phyloP scores from a whole-genome alignment of 73 alveolate species.

The Blepharisma japonicum region DNA sequence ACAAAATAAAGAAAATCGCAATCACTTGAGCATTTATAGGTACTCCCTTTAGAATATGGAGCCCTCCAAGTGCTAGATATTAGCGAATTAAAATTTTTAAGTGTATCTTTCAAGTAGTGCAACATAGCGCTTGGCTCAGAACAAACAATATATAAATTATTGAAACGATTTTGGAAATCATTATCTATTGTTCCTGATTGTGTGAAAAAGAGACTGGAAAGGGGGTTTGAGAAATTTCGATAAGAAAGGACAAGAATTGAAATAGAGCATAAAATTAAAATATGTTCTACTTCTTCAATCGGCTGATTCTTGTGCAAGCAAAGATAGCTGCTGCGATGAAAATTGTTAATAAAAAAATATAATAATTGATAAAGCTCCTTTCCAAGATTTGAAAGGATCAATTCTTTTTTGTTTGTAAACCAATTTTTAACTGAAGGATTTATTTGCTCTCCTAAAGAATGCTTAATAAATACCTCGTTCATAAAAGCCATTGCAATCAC shows the following conservation, averaged over 20 bases:
- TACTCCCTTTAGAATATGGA: constrained; percentile 4
- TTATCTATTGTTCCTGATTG: background rate
- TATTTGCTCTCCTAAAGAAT: background rate
- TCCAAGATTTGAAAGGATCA: background rate
- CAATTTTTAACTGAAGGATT: background rate
- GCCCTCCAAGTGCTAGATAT: background rate
- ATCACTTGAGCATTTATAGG: constrained; percentile 21
- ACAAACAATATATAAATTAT: background rate
- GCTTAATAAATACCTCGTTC: background rate
- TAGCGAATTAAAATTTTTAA: background rate
- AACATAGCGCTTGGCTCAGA: background rate
- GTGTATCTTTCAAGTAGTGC: background rate
- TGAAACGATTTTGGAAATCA: background rate
- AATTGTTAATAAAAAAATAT: background rate
- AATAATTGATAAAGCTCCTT: background rate
- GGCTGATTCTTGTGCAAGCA: background rate
- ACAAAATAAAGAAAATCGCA: constrained; percentile 28
- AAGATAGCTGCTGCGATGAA: background rate
- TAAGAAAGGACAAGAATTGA: background rate
- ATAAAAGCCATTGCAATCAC: constrained; percentile 8
- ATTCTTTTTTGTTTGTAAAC: background rate
- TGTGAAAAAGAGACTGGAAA: background rate
- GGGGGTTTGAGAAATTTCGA: background rate
- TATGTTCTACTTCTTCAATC: background rate
- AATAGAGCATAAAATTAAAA: background rate